Conservation (phyloP, 495 filamentous ascomycete genomes). For the Astrocystis sublimbata region DNA sequence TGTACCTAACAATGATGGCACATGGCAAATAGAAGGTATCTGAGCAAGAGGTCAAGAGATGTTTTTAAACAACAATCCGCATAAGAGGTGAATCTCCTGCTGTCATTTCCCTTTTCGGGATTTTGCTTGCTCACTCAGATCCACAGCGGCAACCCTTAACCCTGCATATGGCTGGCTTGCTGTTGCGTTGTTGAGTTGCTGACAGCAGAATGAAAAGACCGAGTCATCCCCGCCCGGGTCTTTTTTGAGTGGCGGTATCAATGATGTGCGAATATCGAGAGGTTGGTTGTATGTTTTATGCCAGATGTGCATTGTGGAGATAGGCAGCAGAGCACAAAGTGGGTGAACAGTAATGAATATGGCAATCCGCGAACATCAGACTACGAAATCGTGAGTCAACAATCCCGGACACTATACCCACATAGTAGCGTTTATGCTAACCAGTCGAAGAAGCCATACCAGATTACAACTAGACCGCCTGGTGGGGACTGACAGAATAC, state of each 20-base stretch:
- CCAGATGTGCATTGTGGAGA: background rate
- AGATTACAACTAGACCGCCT: background rate
- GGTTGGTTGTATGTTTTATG: background rate
- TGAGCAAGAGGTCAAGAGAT: too few species aligned
- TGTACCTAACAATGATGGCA: background rate
- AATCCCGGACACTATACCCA: background rate
- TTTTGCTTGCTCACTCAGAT: background rate
- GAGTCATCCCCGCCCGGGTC: conserved; percentile 1
- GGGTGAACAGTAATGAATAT: background rate
- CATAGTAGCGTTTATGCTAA: background rate
- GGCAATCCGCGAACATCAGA: background rate
- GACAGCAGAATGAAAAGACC: background rate
- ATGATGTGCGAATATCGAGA: background rate
- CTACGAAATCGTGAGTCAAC: conserved; percentile 10
- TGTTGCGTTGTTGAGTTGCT: background rate
- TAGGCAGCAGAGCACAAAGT: conserved; percentile 1
- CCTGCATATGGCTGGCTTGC: too few species aligned
- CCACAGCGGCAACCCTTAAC: conserved; percentile 3
- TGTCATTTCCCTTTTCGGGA: background rate
- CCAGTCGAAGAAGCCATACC: background rate
- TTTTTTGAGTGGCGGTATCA: background rate
- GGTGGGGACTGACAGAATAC: background rate
- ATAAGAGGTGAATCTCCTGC: background rate
- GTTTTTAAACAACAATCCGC: too few species aligned
- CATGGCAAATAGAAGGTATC: background rate